Evolutionary conservation across 2,329 filamentous ascomycete genomes (phyloP), one percentile per base, ranked within the genome.

Genomic region (Diplodia mutila): DNA sequence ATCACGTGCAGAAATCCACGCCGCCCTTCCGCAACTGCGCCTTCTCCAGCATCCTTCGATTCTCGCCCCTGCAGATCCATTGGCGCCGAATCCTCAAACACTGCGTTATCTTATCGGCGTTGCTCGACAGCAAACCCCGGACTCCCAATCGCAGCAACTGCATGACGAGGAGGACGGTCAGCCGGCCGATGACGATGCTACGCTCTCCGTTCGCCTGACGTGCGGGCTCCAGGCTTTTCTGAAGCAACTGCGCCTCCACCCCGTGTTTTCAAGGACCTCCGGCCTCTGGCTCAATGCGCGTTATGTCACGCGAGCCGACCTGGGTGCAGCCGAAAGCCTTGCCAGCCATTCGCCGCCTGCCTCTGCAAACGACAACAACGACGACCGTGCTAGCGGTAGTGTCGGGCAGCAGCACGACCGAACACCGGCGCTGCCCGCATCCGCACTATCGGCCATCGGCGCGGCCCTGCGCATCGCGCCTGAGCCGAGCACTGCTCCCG

Each of bases 281-380:
- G 57, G 66, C n/a, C 34, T 64, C 34, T 67, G 66, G 66, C 49
- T 54, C 25, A 67, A 67, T 52, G 66, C 59, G 5, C 57, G 66
- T 23, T 63, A 55, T 14, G 25, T 67, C 49, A 37, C 57, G n/a
- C 66, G 59, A 52, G 27, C 27, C 12, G 57, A 55, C 25, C 21
- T 49, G 29, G 42, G 55, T n/a, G 42, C 42, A 23, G 25, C 21
- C 23, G 39, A 48, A 3, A 23, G 9, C 49, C n/a, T 65, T 32
- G 39, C 32, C 27, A 29, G 37, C 21, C 16, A 34, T 21, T 21
- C 51, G 37, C 42, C 29, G 59, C 29, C 27, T n/a, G 27, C 18
- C 8, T 49, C 25, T 21, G 57, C 23, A 11, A 29, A 34, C 34
- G 39, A 11, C 39, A 21, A 8, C 29, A 55, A 27, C 18, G 39